These are phyloP conservation scores for Aspergillus sp. DNA, from an alignment of 2,329 filamentous ascomycete genomes.

Conservation along the genomic window DNA sequence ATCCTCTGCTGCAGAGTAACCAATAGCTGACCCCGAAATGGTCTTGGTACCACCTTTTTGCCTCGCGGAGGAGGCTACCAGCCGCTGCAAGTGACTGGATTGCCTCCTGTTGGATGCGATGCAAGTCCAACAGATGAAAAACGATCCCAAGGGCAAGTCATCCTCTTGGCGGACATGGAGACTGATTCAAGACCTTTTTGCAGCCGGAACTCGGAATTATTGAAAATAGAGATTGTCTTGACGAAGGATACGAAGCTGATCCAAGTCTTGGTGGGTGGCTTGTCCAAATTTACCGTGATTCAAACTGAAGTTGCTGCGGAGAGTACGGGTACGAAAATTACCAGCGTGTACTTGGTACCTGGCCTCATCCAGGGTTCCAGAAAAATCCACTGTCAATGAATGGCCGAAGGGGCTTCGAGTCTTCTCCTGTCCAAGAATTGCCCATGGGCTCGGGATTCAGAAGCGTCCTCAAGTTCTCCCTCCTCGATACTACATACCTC, in stretches of 20 bases:
- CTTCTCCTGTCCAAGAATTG: constrained; percentile 3
- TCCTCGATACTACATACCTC: constrained; percentile 5
- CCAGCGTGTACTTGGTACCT: not conserved
- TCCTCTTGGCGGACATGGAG: constrained; percentile 11
- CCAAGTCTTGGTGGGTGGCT: not conserved
- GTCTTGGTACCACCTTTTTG: constrained; percentile 6
- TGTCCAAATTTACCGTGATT: not conserved
- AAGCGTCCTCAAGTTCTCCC: constrained; percentile 6
- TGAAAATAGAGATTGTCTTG: not conserved
- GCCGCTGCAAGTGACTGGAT: constrained; percentile 18
- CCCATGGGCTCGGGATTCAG: constrained; percentile 7
- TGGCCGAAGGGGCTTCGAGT: not conserved
- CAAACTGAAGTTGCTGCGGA: not conserved
- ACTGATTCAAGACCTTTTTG: not conserved
- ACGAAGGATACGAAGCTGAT: not conserved
- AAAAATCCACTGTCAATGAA: constrained; percentile 4
- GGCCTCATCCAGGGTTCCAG: constrained; percentile 16
- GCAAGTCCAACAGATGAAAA: not conserved
- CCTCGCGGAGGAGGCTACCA: constrained; percentile 13
- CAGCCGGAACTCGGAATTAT: not conserved
- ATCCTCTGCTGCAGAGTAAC: constrained; percentile 9
- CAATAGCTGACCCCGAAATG: constrained; percentile 6
- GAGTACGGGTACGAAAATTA: constrained; percentile 5
- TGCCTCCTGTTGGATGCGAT: constrained; percentile 24
- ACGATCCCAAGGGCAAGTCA: constrained; percentile 9